phyloP scores from a whole-genome alignment of 495 filamentous ascomycete genomes.

The Talaromyces nanjingensis region DNA sequence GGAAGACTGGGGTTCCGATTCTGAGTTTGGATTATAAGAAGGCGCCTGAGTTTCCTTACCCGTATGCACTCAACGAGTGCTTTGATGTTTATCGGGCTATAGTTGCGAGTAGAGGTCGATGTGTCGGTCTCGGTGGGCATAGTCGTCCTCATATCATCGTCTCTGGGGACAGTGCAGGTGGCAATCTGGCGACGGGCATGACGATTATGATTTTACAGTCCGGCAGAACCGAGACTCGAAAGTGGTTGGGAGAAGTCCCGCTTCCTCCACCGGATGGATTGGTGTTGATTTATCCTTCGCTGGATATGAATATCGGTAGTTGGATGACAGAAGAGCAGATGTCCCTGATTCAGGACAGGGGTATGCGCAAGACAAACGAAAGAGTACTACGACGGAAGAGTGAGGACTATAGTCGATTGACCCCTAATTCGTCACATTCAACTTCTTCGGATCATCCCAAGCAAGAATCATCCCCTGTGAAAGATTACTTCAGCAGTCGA shows the following conservation, averaged over 20 bases:
- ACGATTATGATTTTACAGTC: slow-evolving; percentile 84
- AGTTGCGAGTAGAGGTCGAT: slow-evolving; percentile 66
- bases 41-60: slow-evolving; percentile 91
- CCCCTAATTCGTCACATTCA: slow-evolving; percentile 59
- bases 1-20: slow-evolving; percentile 73
- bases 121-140: slow-evolving; percentile 74
- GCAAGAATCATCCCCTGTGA: slow-evolving; percentile 14
- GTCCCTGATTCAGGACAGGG: slow-evolving; percentile 81
- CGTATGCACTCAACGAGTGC: slow-evolving; percentile 91
- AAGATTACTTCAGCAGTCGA: slow-evolving; percentile 35
- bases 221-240: slow-evolving; percentile 45
- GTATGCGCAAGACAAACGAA: slow-evolving; percentile 67
- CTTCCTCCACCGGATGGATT: slow-evolving; percentile 76
- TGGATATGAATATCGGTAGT: slow-evolving; percentile 96
- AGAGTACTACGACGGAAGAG: slow-evolving; percentile 71
- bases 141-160: slow-evolving; percentile 67
- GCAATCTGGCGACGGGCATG: slow-evolving; percentile 77
- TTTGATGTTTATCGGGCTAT: slow-evolving; percentile 89
- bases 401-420: slow-evolving; percentile 55
- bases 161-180: slow-evolving; percentile 88
- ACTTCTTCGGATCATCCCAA: background rate
- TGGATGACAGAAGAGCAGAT: slow-evolving; percentile 99
- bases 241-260: slow-evolving; percentile 48
- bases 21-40: slow-evolving; percentile 91
- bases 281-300: slow-evolving; percentile 77